These are phyloP conservation scores for Globisporangium takayamanum DNA, from an alignment of 352 stramenopile species.

Conservation along the genomic window DNA sequence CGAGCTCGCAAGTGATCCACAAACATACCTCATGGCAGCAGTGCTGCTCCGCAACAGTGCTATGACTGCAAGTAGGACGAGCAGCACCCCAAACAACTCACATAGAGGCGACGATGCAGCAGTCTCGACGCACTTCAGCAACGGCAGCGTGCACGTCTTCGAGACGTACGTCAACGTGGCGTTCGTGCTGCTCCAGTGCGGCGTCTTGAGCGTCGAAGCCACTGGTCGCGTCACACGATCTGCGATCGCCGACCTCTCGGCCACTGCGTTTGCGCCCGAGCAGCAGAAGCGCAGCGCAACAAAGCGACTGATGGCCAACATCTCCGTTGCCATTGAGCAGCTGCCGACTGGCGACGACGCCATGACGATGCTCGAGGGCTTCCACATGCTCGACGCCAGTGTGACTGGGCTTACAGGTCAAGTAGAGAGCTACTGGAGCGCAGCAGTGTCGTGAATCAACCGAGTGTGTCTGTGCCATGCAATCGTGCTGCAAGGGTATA, in stretches of 20 bases:
- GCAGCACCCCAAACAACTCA: too few species aligned
- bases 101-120: too few species aligned
- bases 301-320: conserved; percentile 13
- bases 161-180: conserved; percentile 15
- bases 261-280: conserved; percentile 8
- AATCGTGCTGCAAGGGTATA: too few species aligned
- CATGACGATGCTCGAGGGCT: conserved; percentile 12
- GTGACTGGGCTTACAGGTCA: too few species aligned
- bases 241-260: conserved; percentile 7
- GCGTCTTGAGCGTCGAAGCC: conserved; percentile 6
- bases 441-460: too few species aligned
- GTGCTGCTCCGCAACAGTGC: conserved; percentile 15
- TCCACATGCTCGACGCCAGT: not conserved
- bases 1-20: conserved; percentile 7
- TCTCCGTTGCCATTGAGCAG: conserved; percentile 10
- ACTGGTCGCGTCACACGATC: conserved; percentile 11
- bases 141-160: conserved; percentile 5
- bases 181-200: conserved; percentile 5
- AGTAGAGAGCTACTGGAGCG: too few species aligned
- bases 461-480: too few species aligned
- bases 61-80: not conserved
- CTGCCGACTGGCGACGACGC: conserved; percentile 7
- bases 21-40: conserved; percentile 9
- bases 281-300: conserved; percentile 12
- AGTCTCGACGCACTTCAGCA: not conserved